phyloP scores from a whole-genome alignment of 2,329 filamentous ascomycete genomes.

The Dactylonectria macrodidyma region DNA sequence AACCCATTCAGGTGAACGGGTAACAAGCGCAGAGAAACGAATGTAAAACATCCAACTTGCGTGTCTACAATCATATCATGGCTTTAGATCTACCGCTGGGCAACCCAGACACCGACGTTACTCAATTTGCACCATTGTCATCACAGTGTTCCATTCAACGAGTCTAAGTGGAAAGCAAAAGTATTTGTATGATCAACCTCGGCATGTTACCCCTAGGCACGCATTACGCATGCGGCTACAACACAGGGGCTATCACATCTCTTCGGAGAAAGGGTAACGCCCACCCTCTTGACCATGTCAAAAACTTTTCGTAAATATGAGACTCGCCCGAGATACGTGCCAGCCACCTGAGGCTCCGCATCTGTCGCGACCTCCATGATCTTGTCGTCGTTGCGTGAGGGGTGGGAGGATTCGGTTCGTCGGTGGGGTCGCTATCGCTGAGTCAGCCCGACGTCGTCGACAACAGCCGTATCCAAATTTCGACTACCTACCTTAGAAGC shows the following conservation, averaged over 20 bases:
- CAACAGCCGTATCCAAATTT: background rate
- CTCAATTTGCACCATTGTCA: slow-evolving; percentile 35
- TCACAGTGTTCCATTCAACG: slow-evolving; percentile 49
- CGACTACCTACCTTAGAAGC: slow-evolving; percentile 87
- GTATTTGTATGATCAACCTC: slow-evolving; percentile 72
- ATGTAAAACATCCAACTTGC: slow-evolving; percentile 8
- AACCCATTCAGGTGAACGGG: background rate
- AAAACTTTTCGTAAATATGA: slow-evolving; percentile 72
- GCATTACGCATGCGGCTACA: slow-evolving; percentile 65
- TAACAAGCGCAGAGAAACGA: slow-evolving; percentile 19
- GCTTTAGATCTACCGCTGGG: background rate
- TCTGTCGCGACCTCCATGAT: slow-evolving; percentile 62
- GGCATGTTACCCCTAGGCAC: slow-evolving; percentile 65
- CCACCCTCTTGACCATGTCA: slow-evolving; percentile 68
- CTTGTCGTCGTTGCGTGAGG: slow-evolving; percentile 57
- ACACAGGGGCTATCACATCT: slow-evolving; percentile 65
- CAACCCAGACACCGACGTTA: background rate
- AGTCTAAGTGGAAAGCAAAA: slow-evolving; percentile 59
- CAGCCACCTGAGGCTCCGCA: slow-evolving; percentile 61
- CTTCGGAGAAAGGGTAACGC: slow-evolving; percentile 63
- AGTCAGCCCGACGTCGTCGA: slow-evolving; percentile 40
- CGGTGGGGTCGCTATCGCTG: slow-evolving; percentile 47
- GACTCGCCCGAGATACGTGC: slow-evolving; percentile 66
- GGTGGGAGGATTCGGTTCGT: slow-evolving; percentile 53
- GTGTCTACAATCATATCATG: background rate